A percentile compares a stretch with the other conserved stretches of the same genome.
phyloP scores from a whole-genome alignment of 2,329 filamentous ascomycete species.

The Xylariaceae sp. region DNA sequence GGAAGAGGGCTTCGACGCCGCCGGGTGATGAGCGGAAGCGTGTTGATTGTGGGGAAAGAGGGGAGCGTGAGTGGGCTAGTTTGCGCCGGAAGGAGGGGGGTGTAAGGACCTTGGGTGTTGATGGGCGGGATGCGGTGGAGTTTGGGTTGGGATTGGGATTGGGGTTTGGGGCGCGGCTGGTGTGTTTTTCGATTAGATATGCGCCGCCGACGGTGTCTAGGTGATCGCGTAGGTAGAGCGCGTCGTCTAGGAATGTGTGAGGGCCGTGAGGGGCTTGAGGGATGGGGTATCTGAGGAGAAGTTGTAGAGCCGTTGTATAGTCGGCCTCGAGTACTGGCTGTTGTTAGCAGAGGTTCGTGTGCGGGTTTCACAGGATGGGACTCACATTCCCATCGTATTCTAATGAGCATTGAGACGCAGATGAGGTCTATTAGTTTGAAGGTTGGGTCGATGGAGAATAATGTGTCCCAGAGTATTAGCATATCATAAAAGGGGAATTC shows the following conservation, averaged over 20 bases:
- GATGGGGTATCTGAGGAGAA: slow-evolving; percentile 77
- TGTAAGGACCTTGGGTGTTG: slow-evolving; percentile 34
- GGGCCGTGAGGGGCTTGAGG: slow-evolving; percentile 59
- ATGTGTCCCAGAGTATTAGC: slow-evolving; percentile 79
- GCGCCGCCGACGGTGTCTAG: slow-evolving; percentile 57
- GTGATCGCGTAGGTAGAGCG: slow-evolving; percentile 65
- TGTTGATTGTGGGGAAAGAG: slow-evolving; percentile 39
- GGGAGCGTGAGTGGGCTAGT: slow-evolving; percentile 39
- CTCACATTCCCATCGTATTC: slow-evolving; percentile 82
- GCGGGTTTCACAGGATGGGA: neutral
- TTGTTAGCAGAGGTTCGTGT: slow-evolving; percentile 25
- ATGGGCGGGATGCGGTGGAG: slow-evolving; percentile 29
- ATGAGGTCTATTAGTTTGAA: slow-evolving; percentile 80
- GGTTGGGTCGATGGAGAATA: slow-evolving; percentile 80
- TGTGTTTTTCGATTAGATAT: slow-evolving; percentile 66
- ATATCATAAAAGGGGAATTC: slow-evolving; percentile 88
- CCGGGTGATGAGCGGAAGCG: slow-evolving; percentile 50
- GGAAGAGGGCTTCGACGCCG: slow-evolving; percentile 64
- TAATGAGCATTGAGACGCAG: slow-evolving; percentile 89
- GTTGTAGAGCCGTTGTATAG: slow-evolving; percentile 76
- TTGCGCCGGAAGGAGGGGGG: slow-evolving; percentile 38
- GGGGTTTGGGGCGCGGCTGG: slow-evolving; percentile 46
- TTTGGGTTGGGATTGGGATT: slow-evolving; percentile 2
- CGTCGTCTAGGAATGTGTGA: slow-evolving; percentile 80
- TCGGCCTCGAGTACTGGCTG: slow-evolving; percentile 71